Base-by-base conservation (phyloP, 257 asterid genomes). In the Thymus mandschuricus region DNA sequence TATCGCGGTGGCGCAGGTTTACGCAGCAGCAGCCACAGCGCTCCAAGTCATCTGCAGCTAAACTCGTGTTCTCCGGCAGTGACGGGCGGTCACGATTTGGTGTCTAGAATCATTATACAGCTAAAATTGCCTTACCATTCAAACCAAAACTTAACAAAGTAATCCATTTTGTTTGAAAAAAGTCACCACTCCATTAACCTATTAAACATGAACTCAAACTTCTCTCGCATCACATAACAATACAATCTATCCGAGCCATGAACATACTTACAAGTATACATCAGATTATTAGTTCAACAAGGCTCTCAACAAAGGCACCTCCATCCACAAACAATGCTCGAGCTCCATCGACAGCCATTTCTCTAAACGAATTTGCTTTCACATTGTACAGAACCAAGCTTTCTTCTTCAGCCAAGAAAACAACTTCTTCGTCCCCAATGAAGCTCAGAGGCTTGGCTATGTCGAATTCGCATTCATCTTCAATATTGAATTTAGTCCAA, bases 261-360 rank as follows among this genome's bases (percentile, higher is more conserved):
- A 5, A 1, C 8, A 15, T 51, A 5, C 57, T 15, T 48, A 48
- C 13, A 51, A 15, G 30, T 8, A 8, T 8, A 55, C 60, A 54
- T 35, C 5, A 45, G 51, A 3, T 2, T 45, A 21, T 28, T 1
- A 52, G 12, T 28, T 2, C 13, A 33, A 77, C 76, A 9, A 83
- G 83, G 72, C 78, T 81, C 80, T 70, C 84, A 61, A 57, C 64
- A 49, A 77, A 81, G 58, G 71, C 66, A 41, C 70, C 70, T 43
- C 76, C 75, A 43, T 66, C 72, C 7, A 66, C 59, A 70, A 75
- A 75, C 62, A 2, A 12, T 30, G 29, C 75, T 0, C 63, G 68
- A 48, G 7, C 40, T 31, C 79, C 88, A 75, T 60, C 70, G 71
- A 74, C 73, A 41, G 59, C 58, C 71, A 78, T 10, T n/a, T 62